Evolutionary conservation across 208 protist species (phyloP).

Genomic region (Novymonas esmeraldas): DNA sequence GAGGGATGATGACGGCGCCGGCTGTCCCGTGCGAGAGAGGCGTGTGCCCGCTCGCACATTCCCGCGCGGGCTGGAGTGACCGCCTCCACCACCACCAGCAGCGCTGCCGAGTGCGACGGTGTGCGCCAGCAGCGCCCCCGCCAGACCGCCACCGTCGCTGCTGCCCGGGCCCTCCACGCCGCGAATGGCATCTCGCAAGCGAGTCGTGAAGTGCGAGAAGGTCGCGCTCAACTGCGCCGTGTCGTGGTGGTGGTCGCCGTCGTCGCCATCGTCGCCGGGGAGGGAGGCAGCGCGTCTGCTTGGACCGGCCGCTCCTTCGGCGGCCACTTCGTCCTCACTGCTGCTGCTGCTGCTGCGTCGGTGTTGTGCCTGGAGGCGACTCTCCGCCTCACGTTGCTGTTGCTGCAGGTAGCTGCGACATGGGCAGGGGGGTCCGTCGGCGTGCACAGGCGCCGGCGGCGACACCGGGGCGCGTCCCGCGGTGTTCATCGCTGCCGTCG

Average conservation of each 20-base stretch:
- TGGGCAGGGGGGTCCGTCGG: constrained; percentile 14
- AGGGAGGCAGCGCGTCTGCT: not conserved
- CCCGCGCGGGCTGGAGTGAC: not conserved
- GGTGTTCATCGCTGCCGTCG: not conserved
- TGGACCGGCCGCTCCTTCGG: not conserved
- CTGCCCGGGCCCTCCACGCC: not conserved
- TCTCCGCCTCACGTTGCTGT: constrained; percentile 15
- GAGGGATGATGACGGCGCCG: too few species aligned
- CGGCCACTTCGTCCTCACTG: not conserved
- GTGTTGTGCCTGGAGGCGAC: not conserved
- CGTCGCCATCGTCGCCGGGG: not conserved
- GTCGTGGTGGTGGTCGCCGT: not conserved
- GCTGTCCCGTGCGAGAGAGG: not conserved
- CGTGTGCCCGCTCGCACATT: too few species aligned
- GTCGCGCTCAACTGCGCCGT: not conserved
- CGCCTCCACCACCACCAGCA: too few species aligned
- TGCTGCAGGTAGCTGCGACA: constrained; percentile 19
- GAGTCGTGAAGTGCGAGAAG: constrained; percentile 4
- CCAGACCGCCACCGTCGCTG: not conserved
- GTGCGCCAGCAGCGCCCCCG: not conserved
- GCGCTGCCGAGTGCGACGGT: constrained; percentile 2
- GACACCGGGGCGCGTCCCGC: not conserved
- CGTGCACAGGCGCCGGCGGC: constrained; percentile 5
- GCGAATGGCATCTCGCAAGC: constrained; percentile 14
- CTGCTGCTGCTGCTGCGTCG: not conserved